Conservation (phyloP, 2,329 filamentous ascomycete species). For the Cercospora beticola region DNA sequence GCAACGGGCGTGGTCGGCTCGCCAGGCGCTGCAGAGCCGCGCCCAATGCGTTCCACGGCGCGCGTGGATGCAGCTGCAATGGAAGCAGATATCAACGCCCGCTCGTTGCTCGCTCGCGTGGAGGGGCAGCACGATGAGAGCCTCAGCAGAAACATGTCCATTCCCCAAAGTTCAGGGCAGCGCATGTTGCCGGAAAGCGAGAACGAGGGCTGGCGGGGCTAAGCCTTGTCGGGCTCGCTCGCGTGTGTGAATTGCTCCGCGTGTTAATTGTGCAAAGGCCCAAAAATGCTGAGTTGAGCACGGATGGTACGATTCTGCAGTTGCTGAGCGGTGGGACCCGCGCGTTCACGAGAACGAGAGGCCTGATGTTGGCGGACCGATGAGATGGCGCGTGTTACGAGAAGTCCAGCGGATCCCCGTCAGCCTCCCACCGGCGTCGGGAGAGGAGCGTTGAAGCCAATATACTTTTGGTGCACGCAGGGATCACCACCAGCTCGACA, state of each 20-base stretch:
- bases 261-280: neutral
- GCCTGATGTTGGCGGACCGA: neutral
- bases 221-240: neutral
- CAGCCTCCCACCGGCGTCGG: neutral
- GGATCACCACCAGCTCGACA: constrained; percentile 1
- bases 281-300: neutral
- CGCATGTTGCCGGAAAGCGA: neutral
- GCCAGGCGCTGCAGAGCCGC: neutral
- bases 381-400: neutral
- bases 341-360: neutral
- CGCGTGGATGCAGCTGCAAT: neutral
- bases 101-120: neutral
- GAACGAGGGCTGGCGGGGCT: neutral
- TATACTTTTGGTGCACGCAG: neutral
- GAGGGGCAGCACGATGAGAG: neutral
- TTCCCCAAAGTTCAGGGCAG: neutral
- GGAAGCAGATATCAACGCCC: constrained; percentile 3
- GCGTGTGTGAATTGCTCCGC: neutral
- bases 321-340: neutral
- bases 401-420: neutral
- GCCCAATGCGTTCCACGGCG: neutral
- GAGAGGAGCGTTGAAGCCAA: constrained; percentile 1
- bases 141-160: constrained; percentile 6
- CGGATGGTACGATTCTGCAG: neutral
- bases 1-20: neutral